A percentile compares a stretch with the other conserved stretches of the same genome.
Conservation (phyloP, 2,329 filamentous ascomycete species). For the Cladophialophora carrionii region DNA sequence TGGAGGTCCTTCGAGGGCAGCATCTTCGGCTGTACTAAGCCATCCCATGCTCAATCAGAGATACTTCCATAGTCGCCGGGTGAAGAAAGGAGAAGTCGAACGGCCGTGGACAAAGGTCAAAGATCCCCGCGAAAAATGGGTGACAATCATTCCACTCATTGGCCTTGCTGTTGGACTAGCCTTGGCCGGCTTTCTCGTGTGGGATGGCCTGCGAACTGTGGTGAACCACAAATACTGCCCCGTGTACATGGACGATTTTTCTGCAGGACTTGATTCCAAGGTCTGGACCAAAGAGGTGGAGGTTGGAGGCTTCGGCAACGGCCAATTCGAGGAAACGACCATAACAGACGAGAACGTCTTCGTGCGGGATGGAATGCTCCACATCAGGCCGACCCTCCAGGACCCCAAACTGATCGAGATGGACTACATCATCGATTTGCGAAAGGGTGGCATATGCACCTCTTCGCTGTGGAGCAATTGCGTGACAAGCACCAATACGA, state of each 20-base stretch:
- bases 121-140: conserved; percentile 83
- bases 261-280: conserved; percentile 57
- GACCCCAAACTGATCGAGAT: conserved; percentile 67
- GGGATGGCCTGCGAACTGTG: conserved; percentile 72
- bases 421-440: conserved; percentile 70
- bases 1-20: conserved; percentile 27
- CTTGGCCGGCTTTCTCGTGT: conserved; percentile 72
- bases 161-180: conserved; percentile 70
- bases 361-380: conserved; percentile 67
- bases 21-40: conserved; percentile 30
- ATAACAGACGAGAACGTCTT: conserved; percentile 73
- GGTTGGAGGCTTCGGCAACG: conserved; percentile 59
- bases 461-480: conserved; percentile 64
- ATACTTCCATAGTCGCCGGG: conserved; percentile 70
- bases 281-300: conserved; percentile 75
- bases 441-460: conserved; percentile 68
- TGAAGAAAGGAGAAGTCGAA: conserved; percentile 72
- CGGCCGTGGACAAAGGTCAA: conserved; percentile 71
- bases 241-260: conserved; percentile 69
- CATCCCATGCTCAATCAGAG: conserved; percentile 22
- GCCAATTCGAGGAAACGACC: conserved; percentile 80
- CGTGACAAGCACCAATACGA: conserved; percentile 74
- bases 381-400: conserved; percentile 79
- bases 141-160: conserved; percentile 75
- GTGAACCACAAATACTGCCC: conserved; percentile 74